Percentiles rank a stretch among this genome's conserved stretches.
phyloP scores from a whole-genome alignment of 2,329 filamentous ascomycete species.

The Ophiostoma pallidulum region DNA sequence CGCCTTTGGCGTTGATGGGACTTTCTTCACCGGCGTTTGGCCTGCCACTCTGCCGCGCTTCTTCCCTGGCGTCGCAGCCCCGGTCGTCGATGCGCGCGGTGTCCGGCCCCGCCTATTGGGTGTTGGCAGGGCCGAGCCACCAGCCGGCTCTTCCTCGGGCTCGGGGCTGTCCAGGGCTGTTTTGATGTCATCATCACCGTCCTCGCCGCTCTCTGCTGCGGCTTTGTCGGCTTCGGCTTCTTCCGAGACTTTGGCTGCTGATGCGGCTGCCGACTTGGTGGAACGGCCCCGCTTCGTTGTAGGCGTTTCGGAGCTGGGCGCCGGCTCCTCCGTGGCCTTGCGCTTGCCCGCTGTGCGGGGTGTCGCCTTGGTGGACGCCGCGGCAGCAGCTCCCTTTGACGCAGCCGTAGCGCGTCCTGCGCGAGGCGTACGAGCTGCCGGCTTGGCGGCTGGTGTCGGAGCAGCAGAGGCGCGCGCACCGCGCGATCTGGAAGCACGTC shows the following conservation, averaged over 20 bases:
- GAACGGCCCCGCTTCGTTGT: conserved; percentile 15
- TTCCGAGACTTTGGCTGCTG: background rate
- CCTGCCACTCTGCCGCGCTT: background rate
- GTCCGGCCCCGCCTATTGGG: conserved; percentile 3
- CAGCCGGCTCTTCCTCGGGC: background rate
- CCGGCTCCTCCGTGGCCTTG: conserved; percentile 18
- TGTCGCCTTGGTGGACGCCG: background rate
- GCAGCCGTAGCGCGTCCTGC: background rate
- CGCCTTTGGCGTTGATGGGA: no score
- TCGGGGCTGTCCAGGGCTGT: background rate
- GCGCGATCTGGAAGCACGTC: background rate
- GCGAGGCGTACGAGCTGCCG: background rate
- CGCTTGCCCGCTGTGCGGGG: conserved; percentile 17
- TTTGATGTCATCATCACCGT: background rate
- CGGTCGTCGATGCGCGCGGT: background rate
- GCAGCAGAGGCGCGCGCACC: background rate
- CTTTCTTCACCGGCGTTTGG: background rate
- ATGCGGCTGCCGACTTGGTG: background rate
- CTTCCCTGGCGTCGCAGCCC: background rate
- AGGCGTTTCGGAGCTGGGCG: conserved; percentile 8
- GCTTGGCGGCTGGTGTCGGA: background rate
- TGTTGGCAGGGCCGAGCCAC: background rate
- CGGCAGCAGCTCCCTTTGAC: background rate
- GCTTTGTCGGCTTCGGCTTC: background rate
- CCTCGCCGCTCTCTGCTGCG: background rate